These are phyloP conservation scores for Beta macrorhiza DNA, from an alignment of 179 eudicot species.

Conservation along the genomic window DNA sequence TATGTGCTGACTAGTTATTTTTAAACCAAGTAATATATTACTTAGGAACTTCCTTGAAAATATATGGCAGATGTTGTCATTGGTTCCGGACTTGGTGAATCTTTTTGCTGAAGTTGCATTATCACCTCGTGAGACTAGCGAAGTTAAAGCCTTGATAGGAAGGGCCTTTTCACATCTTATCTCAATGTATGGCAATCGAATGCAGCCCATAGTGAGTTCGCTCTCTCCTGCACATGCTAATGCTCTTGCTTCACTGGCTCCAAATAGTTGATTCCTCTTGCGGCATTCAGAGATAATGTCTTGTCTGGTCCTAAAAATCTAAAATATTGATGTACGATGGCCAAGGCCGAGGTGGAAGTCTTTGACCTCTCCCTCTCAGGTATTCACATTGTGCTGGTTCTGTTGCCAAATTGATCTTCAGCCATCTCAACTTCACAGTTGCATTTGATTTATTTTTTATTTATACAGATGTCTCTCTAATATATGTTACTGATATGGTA, in stretches of 20 bases:
- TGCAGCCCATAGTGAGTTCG: conserved; percentile 76
- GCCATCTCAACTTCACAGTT: not conserved
- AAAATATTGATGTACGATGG: too few relatives aligned
- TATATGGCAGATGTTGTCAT: conserved; percentile 52
- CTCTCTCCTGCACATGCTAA: conserved; percentile 83
- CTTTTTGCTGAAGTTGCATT: conserved; percentile 83
- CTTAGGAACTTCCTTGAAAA: not conserved
- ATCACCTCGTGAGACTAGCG: conserved; percentile 74
- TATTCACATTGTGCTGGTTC: not conserved
- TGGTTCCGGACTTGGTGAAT: conserved; percentile 73
- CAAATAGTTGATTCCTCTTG: conserved; percentile 48
- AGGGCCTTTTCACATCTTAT: conserved; percentile 86
- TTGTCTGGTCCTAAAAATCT: too few relatives aligned
- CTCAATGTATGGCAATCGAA: conserved; percentile 83
- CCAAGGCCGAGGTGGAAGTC: not conserved
- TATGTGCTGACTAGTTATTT: not conserved
- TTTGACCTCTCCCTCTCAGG: not conserved
- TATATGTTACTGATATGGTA: conserved; percentile 15
- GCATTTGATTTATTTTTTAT: conserved; percentile 32
- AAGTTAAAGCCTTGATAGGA: conserved; percentile 76
- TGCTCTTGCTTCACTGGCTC: conserved; percentile 79
- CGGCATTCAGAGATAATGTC: not conserved
- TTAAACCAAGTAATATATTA: too few relatives aligned
- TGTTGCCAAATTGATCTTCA: not conserved
- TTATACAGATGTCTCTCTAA: not conserved